Percentiles rank a stretch among this genome's conserved stretches.
Evolutionary conservation across 345 rosid genomes (phyloP).

Genomic region (Salix udensis): DNA sequence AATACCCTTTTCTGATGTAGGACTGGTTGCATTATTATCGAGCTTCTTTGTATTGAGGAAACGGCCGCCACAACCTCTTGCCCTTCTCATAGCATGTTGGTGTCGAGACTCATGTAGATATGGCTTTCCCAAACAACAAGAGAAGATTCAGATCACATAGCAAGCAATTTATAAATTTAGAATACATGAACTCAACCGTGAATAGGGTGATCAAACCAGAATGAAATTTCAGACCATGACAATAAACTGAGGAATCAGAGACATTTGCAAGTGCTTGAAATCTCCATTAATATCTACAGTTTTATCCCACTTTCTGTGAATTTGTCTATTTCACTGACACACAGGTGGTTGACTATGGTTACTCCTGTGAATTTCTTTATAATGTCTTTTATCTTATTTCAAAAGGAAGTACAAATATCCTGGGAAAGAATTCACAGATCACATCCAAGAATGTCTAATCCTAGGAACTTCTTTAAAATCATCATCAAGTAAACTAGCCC

Average conservation of each 20-base stretch:
- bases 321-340: not conserved
- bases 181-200: not conserved
- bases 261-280: not conserved
- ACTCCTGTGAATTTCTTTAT: too few relatives aligned
- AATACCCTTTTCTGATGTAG: constrained; percentile 21
- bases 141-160: not conserved
- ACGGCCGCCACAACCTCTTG: constrained; percentile 72
- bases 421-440: not conserved
- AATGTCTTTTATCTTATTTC: not conserved
- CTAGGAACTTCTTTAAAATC: not conserved
- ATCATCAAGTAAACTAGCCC: not conserved
- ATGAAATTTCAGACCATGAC: not conserved
- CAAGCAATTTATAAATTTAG: not conserved
- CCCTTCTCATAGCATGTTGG: constrained; percentile 68
- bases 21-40: constrained; percentile 20
- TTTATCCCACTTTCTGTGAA: not conserved
- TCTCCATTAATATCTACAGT: not conserved
- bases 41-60: constrained; percentile 52
- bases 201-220: not conserved
- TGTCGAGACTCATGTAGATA: constrained; percentile 83
- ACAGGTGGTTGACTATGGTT: not conserved
- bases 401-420: not conserved
- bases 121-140: constrained; percentile 41
- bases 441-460: not conserved
- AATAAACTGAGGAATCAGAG: not conserved